These are phyloP conservation scores for Celoporthe dispersa DNA, from an alignment of 2,329 filamentous ascomycete species.

Conservation along the genomic window DNA sequence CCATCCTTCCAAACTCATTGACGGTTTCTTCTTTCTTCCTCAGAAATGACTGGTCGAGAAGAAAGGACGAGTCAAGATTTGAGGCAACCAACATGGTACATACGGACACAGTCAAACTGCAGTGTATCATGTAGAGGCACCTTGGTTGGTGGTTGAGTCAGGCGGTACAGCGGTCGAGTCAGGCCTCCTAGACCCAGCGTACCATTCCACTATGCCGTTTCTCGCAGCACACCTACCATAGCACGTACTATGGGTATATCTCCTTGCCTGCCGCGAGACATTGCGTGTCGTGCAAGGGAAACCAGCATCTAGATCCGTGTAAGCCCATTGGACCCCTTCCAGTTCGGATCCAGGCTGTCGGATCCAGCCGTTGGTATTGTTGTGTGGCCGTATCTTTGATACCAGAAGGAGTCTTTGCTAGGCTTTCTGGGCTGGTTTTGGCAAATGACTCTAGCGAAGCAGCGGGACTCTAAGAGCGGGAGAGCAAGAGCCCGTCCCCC, in stretches of 20 bases:
- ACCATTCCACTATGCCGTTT: neutral
- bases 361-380: neutral
- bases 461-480: neutral
- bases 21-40: too few species aligned
- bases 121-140: neutral
- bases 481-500: constrained; percentile 1
- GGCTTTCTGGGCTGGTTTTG: neutral
- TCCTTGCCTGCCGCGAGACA: constrained; percentile 13
- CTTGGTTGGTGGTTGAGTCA: constrained; percentile 1
- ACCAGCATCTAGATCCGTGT: constrained; percentile 8
- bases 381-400: neutral
- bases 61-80: neutral
- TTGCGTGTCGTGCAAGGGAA: neutral
- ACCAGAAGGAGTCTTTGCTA: neutral
- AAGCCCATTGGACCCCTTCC: constrained; percentile 20
- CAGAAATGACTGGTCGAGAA: neutral
- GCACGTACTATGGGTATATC: neutral
- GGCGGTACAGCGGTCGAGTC: neutral
- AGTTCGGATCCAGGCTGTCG: constrained; percentile 9
- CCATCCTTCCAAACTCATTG: neutral
- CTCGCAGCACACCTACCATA: neutral
- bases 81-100: neutral
- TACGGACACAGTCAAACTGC: neutral
- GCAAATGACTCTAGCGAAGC: neutral
- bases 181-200: neutral